Evolutionary conservation across 306 rosid genomes (phyloP), one percentile per base, ranked within the genome.

Genomic region (Castanospermum australe): DNA sequence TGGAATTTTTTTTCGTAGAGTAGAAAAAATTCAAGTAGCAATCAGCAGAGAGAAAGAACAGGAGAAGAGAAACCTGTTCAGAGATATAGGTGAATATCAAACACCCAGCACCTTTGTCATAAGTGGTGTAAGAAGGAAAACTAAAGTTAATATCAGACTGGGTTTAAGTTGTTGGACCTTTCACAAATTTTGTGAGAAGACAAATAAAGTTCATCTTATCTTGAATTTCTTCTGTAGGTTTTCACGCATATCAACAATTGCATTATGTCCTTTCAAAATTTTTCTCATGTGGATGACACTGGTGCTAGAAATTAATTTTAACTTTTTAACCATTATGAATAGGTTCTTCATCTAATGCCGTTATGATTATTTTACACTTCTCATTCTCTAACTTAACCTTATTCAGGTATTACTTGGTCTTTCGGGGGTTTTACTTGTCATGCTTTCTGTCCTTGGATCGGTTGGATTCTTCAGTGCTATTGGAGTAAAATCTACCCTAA

Each of bases 361-460:
- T 38, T 83, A 45, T 71, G 62, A 18, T 42, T 54, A 42, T 51
- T 75, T 65, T 32, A 45, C 61, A 50, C 55, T 45, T 32, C 68
- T 76, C 68, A 15, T 80, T 30, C 79, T 80, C 77, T 64, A 56
- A 50, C 52, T 71, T 76, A 17, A 51, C 78, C 78, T 61, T 51
- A 78, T 73, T 24, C 85, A 94, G 99, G 97, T 87, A 79, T 76
- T 91, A 84, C 99, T 94, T 68, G 99, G 99, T 68, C 94, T 94
- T 75, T 92, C 90, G 30, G 99, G 97, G 54, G 90, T 94, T 83
- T 70, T 92, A 67, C 95, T 94, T 76, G 99, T 94, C 39, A 69
- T 94, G 92, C 92, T 94, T 74, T 94, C 99, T 67, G 97, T 94
- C 67, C 91, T 94, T 73, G 97, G 97, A 54, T 94, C 99, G 8